Conservation (phyloP, 129 eudicot species). For the Oenanthe sinensis region DNA sequence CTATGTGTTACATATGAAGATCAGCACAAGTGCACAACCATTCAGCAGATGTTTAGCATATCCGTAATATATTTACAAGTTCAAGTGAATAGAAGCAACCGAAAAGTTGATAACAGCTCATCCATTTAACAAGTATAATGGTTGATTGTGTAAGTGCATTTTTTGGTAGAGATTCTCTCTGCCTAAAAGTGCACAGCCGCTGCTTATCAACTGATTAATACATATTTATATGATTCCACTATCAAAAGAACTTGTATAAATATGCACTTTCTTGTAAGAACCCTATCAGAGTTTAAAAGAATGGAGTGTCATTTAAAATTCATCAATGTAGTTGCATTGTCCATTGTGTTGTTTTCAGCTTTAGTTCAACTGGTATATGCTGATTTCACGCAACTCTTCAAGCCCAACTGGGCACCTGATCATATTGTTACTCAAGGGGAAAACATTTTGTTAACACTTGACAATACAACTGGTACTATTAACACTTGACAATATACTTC, state of each 20-base stretch:
- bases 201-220: not conserved
- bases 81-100: not conserved
- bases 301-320: not conserved
- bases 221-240: not conserved
- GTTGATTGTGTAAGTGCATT: not conserved
- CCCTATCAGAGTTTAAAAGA: not conserved
- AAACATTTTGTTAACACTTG: conserved; percentile 12
- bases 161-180: not conserved
- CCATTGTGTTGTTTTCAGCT: not conserved
- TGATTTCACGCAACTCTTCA: conserved; percentile 11
- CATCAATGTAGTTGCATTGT: not conserved
- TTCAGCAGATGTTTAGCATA: not conserved
- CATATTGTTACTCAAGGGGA: conserved; percentile 24
- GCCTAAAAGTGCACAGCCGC: not conserved
- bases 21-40: not conserved
- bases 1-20: not conserved
- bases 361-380: not conserved
- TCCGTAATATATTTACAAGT: not conserved
- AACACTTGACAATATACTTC: not conserved
- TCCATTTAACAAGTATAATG: not conserved
- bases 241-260: not conserved
- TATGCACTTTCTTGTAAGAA: not conserved
- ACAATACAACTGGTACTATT: conserved; percentile 5
- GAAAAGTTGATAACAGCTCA: not conserved
- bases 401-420: conserved; percentile 34